These are phyloP conservation scores for Mucor plumbeus DNA, from an alignment of 371 early-diverging fungal species.

Conservation along the genomic window DNA sequence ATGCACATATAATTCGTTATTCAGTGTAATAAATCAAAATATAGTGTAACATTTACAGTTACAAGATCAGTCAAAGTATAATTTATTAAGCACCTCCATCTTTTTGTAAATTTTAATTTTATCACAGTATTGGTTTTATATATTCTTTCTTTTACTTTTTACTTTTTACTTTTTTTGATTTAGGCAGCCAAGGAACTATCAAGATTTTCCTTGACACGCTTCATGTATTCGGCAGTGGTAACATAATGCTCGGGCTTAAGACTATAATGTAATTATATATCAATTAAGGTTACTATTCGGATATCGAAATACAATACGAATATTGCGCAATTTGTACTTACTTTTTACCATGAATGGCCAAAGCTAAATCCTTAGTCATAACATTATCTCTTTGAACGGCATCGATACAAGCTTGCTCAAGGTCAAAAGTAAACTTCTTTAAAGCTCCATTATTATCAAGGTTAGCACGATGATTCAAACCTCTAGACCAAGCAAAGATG, in stretches of 20 bases:
- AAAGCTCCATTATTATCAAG: slow-evolving; percentile 81
- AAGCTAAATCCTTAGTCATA: slow-evolving; percentile 96
- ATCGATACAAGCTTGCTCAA: slow-evolving; percentile 87
- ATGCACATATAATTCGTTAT: background rate
- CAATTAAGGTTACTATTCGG: slow-evolving; percentile 12
- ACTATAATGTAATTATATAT: slow-evolving; percentile 29
- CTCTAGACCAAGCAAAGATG: slow-evolving; percentile 96
- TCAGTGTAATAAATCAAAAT: background rate
- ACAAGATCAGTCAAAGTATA: slow-evolving; percentile 1
- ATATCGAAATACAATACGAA: slow-evolving; percentile 11
- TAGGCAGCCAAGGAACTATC: slow-evolving; percentile 36
- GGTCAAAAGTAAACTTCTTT: slow-evolving; percentile 65
- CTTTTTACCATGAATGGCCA: slow-evolving; percentile 78
- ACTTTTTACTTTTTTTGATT: background rate
- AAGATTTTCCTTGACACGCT: slow-evolving; percentile 71
- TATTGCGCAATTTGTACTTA: slow-evolving; percentile 32
- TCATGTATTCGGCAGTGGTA: slow-evolving; percentile 80
- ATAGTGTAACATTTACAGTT: slow-evolving; percentile 6
- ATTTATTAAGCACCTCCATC: background rate
- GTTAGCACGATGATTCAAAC: slow-evolving; percentile 89
- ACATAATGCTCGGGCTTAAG: slow-evolving; percentile 76
- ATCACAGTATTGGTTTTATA: background rate
- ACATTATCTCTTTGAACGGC: slow-evolving; percentile 76
- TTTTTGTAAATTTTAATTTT: background rate
- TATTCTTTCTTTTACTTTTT: background rate